phyloP scores from a whole-genome alignment of 2,329 filamentous ascomycete species.

The Lomentospora prolificans region DNA sequence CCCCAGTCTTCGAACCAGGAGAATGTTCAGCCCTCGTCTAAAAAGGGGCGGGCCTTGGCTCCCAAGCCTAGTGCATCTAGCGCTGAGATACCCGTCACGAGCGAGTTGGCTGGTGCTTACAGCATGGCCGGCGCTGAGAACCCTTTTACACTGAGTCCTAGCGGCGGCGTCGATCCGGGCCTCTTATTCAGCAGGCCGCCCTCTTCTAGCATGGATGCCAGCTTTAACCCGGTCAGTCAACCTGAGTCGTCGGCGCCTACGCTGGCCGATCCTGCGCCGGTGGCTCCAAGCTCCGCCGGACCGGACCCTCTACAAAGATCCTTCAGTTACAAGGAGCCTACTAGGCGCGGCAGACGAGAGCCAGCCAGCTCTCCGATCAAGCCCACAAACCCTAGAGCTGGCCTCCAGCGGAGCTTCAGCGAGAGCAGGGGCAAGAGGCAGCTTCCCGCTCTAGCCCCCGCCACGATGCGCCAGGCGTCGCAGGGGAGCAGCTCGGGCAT shows the following conservation, averaged over 20 bases:
- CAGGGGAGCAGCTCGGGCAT: slow-evolving; percentile 9
- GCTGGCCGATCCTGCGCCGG: slow-evolving; percentile 8
- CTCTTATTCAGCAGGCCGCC: slow-evolving; percentile 45
- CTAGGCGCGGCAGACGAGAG: slow-evolving; percentile 29
- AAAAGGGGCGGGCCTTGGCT: slow-evolving; percentile 36
- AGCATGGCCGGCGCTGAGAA: slow-evolving; percentile 28
- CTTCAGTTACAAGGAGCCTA: slow-evolving; percentile 31
- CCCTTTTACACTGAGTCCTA: slow-evolving; percentile 38
- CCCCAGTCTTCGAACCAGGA: slow-evolving; percentile 23
- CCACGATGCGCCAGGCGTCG: slow-evolving; percentile 22
- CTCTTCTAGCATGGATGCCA: slow-evolving; percentile 34
- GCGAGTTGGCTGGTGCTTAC: slow-evolving; percentile 24
- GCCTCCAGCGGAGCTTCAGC: slow-evolving; percentile 43
- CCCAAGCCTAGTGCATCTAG: slow-evolving; percentile 35
- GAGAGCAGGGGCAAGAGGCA: slow-evolving; percentile 41
- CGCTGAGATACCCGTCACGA: background rate
- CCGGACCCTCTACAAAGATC: slow-evolving; percentile 32
- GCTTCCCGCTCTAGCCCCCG: slow-evolving; percentile 38
- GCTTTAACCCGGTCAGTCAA: slow-evolving; percentile 13
- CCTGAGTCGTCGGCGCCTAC: background rate
- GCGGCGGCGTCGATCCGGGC: slow-evolving; percentile 47
- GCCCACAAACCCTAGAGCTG: slow-evolving; percentile 30
- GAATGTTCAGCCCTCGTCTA: slow-evolving; percentile 22
- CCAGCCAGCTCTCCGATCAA: slow-evolving; percentile 43
- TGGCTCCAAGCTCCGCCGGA: slow-evolving; percentile 4